Conservation (phyloP, 139 green algal species). For the Chloropicon primus region DNA sequence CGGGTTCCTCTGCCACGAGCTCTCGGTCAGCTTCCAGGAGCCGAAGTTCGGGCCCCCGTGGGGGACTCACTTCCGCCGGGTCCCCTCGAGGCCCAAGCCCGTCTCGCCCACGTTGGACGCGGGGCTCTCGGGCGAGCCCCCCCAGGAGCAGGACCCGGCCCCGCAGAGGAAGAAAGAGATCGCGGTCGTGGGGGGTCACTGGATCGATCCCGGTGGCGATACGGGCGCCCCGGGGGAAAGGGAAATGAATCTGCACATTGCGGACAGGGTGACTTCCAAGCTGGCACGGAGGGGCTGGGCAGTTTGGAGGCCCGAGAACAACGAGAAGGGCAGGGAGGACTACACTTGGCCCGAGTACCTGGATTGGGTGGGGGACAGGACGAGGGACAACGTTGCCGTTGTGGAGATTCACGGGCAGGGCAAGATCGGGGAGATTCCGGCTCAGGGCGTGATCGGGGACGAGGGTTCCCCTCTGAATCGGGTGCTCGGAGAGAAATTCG, state of each 20-base stretch:
- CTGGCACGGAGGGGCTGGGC: constrained; percentile 19
- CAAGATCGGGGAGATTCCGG: constrained; percentile 6
- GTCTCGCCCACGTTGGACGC: too few species aligned
- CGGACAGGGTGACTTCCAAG: constrained; percentile 1
- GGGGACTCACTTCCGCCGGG: too few species aligned
- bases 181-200: constrained; percentile 25
- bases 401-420: constrained; percentile 32
- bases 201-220: constrained; percentile 30
- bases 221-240: constrained; percentile 25
- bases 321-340: constrained; percentile 7
- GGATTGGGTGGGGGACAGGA: constrained; percentile 24
- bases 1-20: too few species aligned
- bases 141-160: too few species aligned
- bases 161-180: constrained; percentile 10
- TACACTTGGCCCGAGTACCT: constrained; percentile 29
- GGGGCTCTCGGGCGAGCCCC: too few species aligned
- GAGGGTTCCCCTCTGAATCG: constrained; percentile 13
- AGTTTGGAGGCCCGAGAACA: constrained; percentile 27
- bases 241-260: constrained; percentile 24
- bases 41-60: too few species aligned
- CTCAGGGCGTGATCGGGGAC: constrained; percentile 25
- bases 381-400: constrained; percentile 15
- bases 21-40: too few species aligned
- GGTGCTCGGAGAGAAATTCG: background rate
- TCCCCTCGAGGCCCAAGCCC: too few species aligned